Percentiles rank a stretch among this genome's conserved stretches.
phyloP scores from a whole-genome alignment of 257 asterid genomes.

The Solanum rostratum region DNA sequence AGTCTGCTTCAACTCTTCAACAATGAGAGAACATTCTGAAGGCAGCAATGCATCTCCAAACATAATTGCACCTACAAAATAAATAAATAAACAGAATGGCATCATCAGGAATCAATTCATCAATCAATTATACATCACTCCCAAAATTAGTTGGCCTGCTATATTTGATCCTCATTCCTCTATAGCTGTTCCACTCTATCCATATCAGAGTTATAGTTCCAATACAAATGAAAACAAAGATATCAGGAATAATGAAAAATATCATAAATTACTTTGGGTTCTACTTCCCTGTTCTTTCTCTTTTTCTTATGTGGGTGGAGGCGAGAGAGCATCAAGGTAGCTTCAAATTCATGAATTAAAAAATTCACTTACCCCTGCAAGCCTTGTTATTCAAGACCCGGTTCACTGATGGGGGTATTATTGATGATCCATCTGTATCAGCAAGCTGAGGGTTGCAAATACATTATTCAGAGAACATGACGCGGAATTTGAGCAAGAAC shows the following conservation, averaged over 20 bases:
- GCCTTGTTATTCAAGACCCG: conserved; percentile 85
- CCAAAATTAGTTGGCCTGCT: not conserved
- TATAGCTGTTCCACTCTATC: not conserved
- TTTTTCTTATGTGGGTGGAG: not conserved
- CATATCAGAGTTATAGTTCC: not conserved
- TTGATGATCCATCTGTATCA: conserved; percentile 92
- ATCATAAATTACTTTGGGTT: not conserved
- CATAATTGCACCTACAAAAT: conserved; percentile 78
- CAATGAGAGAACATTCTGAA: conserved; percentile 88
- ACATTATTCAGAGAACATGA: conserved; percentile 1
- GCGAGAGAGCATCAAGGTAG: not conserved
- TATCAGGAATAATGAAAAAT: not conserved
- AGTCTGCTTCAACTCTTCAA: conserved; percentile 80
- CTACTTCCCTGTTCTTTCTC: not conserved
- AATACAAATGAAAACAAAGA: not conserved
- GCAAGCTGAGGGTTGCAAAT: conserved; percentile 45
- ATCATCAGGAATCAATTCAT: not conserved
- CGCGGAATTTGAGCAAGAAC: not conserved
- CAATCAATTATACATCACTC: not conserved
- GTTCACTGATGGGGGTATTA: conserved; percentile 76
- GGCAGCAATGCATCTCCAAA: conserved; percentile 84
- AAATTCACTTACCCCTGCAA: conserved; percentile 63
- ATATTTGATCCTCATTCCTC: not conserved
- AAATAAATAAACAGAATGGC: not conserved
- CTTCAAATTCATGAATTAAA: not conserved